A percentile compares a stretch with the other conserved stretches of the same genome.
Conservation (phyloP, 1,139 yeast species). For the Sugiyamaella pinicola region DNA sequence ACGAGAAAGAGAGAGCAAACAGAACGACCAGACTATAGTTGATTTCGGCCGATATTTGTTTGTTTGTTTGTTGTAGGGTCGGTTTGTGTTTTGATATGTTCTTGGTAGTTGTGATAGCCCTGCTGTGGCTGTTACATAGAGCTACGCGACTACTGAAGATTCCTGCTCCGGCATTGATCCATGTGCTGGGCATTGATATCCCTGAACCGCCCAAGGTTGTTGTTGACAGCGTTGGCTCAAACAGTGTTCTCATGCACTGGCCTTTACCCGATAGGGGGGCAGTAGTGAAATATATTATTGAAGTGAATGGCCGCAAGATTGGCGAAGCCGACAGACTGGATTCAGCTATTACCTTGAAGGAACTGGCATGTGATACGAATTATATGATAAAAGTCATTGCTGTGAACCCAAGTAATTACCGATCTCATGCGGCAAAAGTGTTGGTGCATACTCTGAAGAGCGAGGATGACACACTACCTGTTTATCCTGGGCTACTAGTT, state of each 20-base stretch:
- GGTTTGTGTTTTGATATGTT: slow-evolving; percentile 11
- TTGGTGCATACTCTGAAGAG: slow-evolving; percentile 35
- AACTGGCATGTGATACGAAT: slow-evolving; percentile 50
- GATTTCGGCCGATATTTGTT: too few relatives aligned
- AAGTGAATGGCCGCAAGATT: slow-evolving; percentile 51
- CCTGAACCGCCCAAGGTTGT: slow-evolving; percentile 62
- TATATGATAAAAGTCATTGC: slow-evolving; percentile 62
- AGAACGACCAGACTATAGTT: too few relatives aligned
- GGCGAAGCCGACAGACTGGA: slow-evolving; percentile 45
- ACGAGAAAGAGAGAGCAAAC: neutral
- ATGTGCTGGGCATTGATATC: slow-evolving; percentile 54
- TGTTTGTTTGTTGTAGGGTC: neutral
- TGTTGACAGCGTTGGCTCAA: slow-evolving; percentile 55
- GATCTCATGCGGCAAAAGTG: slow-evolving; percentile 37
- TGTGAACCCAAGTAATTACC: slow-evolving; percentile 44
- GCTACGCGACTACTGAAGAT: slow-evolving; percentile 48
- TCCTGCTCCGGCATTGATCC: slow-evolving; percentile 55
- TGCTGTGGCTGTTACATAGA: slow-evolving; percentile 56
- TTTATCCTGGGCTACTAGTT: slow-evolving; percentile 13
- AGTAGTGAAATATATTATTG: slow-evolving; percentile 48
- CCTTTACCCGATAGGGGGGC: slow-evolving; percentile 43
- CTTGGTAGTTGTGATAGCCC: slow-evolving; percentile 40
- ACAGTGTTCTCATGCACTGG: slow-evolving; percentile 61
- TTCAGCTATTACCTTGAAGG: slow-evolving; percentile 45
- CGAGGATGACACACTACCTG: slow-evolving; percentile 17